Evolutionary conservation across 257 asterid genomes (phyloP), one percentile per base, ranked within the genome.

Genomic region (Nicotiana undulata): DNA sequence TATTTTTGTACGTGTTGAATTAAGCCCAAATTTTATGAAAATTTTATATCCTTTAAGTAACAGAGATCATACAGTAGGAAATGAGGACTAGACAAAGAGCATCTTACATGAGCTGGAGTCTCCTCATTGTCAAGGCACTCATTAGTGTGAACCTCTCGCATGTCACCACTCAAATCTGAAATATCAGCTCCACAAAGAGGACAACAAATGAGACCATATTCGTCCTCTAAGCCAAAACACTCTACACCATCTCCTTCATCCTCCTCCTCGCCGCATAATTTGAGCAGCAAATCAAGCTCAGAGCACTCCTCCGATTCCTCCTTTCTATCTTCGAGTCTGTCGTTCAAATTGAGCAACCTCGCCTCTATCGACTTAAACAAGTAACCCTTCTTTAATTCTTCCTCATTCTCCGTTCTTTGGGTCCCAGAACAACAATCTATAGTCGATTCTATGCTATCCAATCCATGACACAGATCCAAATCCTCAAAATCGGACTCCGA

Each of bases 101-200:
- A 53, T 55, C 89, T 84, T 87, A 95, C 99, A 67, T 89, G 80
- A 77, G 72, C 34, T 20, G 88, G 72, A 76, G 81, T 83, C 75
- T 83, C 94, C 79, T 85, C 84, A 80, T 86, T 85, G 83, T 96
- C 99, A 46, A 96, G 93, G 85, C 99, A 96, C 80, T 88, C 91
- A 82, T 96, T 96, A 7, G 96, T 92, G 81, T 96, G 99, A 80
- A 87, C 66, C 86, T 88, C 93, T 85, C 90, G 90, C 79, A 77
- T 56, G 20, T 89, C 94, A 79, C 88, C 93, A 51, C 85, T 85
- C 88, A 91, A 63, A 67, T 28, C 90, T 40, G 99, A 90, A 63
- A 96, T 85, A 85, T 92, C 98, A 46, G 84, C 82, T 74, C 94
- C 97, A 77, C 99, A 96, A 24, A 94, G 83, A 26, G 99, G 99